Evolutionary conservation across 2,329 filamentous ascomycete genomes (phyloP), one percentile per base, ranked within the genome.

Genomic region (Microcyclosporella mali): DNA sequence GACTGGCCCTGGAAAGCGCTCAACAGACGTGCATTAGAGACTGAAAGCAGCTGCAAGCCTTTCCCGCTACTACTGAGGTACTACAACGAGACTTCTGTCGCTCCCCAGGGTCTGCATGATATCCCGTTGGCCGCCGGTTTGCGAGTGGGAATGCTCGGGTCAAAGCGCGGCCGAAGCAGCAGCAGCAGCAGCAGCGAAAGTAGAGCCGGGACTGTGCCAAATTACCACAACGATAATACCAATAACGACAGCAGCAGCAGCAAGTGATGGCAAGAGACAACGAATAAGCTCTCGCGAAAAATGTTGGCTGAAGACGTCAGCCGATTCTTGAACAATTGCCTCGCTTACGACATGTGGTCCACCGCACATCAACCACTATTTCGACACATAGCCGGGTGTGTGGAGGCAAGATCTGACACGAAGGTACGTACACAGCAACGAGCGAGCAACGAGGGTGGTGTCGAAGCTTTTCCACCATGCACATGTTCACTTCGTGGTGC

Each of bases 391-490:
- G 4, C 21, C 21, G 21, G 21, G 9, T 25, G n/a, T n/a, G 21
- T 9, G 9, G 21, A 25, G 21, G 21, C 21, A 25, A 33, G 41
- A 48, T 52, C 45, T 47, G 42, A 43, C 50, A 39, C 18, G 25
- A 38, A 39, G 39, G 35, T 41, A 45, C 34, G 41, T 46, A 45
- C 36, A 31, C n/a, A n/a, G 29, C 28, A 15, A 17, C 8, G n/a
- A 18, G 34, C 6, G 27, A 18, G 32, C 32, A 28, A 46, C 45
- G 45, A 51, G 40, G 50, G 47, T 43, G 50, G 50, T 49, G 41
- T 42, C 41, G 50, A 53, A 53, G 50, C 47, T 53, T 51, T 50
- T 37, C 27, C 40, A 43, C 30, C 30, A 40, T 39, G 44, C 48
- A 42, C 35, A 40, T 40, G 48, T 50, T 47, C 48, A 18, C 34